Percentiles rank a stretch among this genome's conserved stretches.
phyloP scores from a whole-genome alignment of 345 rosid species.

The Eucalyptus brandiana region DNA sequence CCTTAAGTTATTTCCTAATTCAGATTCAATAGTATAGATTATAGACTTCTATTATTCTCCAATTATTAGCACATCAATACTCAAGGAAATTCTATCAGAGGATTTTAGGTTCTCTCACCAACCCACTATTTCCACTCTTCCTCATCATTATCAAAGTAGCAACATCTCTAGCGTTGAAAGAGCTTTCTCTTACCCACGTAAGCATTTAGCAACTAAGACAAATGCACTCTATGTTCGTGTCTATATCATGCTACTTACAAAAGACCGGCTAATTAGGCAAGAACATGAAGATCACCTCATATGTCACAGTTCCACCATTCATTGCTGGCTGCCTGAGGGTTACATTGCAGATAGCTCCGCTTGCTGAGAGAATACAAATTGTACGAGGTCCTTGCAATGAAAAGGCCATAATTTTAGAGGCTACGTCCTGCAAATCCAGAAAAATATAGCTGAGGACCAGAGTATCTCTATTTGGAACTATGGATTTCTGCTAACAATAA shows the following conservation, averaged over 20 bases:
- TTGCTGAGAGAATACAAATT: constrained; percentile 80
- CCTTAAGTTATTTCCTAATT: neutral
- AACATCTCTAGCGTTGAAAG: neutral
- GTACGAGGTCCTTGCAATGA: constrained; percentile 78
- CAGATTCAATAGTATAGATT: neutral
- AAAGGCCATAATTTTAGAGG: constrained; percentile 56
- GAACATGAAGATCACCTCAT: constrained; percentile 44
- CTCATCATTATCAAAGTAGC: neutral
- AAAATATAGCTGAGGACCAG: neutral
- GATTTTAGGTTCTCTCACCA: neutral
- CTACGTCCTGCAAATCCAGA: constrained; percentile 52
- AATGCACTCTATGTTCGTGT: neutral
- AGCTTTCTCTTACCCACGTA: neutral
- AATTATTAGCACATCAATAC: neutral
- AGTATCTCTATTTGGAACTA: neutral
- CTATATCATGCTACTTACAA: neutral
- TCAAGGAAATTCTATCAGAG: neutral
- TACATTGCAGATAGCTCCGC: constrained; percentile 67
- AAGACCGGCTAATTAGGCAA: neutral
- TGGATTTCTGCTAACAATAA: neutral
- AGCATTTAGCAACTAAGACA: neutral
- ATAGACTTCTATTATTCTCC: neutral
- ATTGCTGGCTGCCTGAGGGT: constrained; percentile 53
- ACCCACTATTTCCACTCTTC: neutral
- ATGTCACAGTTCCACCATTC: constrained; percentile 43